Conservation (phyloP, 2,329 filamentous ascomycete genomes). For the Trichoderma aggressivum region DNA sequence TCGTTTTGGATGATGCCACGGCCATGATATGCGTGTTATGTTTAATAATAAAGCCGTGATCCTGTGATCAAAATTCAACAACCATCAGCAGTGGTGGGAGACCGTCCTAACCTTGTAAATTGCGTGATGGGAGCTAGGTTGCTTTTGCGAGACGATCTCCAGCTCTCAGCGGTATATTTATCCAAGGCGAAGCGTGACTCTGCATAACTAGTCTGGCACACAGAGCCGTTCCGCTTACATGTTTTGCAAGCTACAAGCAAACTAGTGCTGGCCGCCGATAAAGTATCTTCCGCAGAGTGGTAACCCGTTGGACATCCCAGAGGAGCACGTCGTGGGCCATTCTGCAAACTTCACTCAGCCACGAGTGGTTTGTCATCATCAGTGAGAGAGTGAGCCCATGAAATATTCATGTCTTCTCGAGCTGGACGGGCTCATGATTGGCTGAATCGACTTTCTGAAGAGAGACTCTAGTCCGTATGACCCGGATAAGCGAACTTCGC, state of each 20-base stretch:
- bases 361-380: background rate
- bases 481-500: background rate
- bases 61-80: background rate
- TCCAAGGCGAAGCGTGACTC: background rate
- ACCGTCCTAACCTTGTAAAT: background rate
- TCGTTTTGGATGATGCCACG: background rate
- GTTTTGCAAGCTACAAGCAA: background rate
- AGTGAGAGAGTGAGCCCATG: background rate
- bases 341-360: background rate
- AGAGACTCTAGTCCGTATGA: background rate
- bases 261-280: background rate
- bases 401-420: background rate
- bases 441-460: background rate
- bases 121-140: background rate
- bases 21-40: background rate
- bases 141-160: background rate
- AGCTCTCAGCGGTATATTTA: background rate
- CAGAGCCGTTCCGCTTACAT: background rate
- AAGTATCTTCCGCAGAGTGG: background rate
- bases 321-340: background rate
- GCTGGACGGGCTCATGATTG: background rate
- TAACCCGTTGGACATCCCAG: background rate
- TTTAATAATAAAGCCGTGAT: background rate
- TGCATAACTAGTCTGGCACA: background rate
- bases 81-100: background rate